Evolutionary conservation across 805 yeast genomes (phyloP), one percentile per base, ranked within the genome.

Genomic region (Sungouiella thailandica): DNA sequence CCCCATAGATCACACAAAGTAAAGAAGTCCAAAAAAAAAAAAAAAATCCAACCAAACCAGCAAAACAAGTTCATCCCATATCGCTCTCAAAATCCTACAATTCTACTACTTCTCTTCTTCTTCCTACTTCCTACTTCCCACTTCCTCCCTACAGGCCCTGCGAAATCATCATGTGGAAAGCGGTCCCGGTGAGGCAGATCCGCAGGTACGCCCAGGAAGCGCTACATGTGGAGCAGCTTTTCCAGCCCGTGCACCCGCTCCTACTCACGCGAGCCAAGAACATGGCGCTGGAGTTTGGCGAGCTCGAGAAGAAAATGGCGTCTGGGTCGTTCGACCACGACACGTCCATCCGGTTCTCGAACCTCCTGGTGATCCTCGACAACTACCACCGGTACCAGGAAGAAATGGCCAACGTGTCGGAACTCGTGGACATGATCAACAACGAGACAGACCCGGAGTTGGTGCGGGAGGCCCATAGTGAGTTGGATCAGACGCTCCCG

Each of bases 401-500:
- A 4, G 58, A 62, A 24, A 30, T 57, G 33, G 53, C 44, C 4
- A 52, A 51, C 17, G 36, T 59, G n/a, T 22, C 41, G 14, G 53
- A 53, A 10, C 47, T 66, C 19, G 31, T 40, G 11, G 58, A 56
- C 22, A 50, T 61, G 11, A 28, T 52, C 9, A 46, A 41, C 22
- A 61, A 57, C 18, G 45, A 43, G 22, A 23, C 36, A 2, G 50
- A 46, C 31, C 20, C 62, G 34, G 67, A 52, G 22, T 52, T 80
- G 34, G 42, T 68, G 11, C 50, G 49, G 2, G 86, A 80, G 43
- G 96, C 95, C 0, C 53, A 66, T 27, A 41, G 40, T 4, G 97
- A 89, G 50, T 47, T 86, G 4, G 63, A 61, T 1, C 49, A 57
- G 1, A 44, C 72, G 1, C 35, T 65, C 5, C 83, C 83, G 1